Percentiles rank a stretch among this genome's conserved stretches.
Evolutionary conservation across 352 stramenopile species (phyloP).

Genomic region (Chrysophaeum taylorii): DNA sequence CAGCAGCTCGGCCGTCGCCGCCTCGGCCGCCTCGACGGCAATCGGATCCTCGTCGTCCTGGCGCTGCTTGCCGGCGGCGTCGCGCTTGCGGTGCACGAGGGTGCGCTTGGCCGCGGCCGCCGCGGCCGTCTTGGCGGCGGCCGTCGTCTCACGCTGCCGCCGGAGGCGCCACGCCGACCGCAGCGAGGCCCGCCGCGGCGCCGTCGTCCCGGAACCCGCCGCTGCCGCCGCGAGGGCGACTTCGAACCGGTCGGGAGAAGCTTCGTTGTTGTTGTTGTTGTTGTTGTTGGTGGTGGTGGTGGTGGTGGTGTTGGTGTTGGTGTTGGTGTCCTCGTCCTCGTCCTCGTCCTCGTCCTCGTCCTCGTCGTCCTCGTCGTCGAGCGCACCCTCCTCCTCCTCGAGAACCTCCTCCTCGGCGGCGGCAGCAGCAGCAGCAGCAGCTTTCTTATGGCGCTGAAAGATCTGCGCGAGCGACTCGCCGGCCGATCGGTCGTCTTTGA

Average conservation of each 20-base stretch:
- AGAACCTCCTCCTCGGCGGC: not conserved
- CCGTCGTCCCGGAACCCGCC: no score
- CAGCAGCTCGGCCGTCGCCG: not conserved
- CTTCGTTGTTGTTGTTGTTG: no score
- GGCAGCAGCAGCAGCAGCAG: not conserved
- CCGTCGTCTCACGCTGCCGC: not conserved
- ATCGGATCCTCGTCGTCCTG: not conserved
- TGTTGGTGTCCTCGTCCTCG: no score
- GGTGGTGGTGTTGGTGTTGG: no score
- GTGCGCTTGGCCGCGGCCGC: not conserved
- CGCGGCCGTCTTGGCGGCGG: not conserved
- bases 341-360: no score
- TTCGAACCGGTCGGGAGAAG: not conserved
- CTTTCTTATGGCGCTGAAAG: not conserved
- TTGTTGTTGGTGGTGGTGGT: no score
- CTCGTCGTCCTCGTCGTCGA: no score
- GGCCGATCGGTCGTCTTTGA: no score
- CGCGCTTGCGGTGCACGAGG: no score
- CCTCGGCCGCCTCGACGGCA: not conserved
- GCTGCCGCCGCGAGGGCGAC: not conserved
- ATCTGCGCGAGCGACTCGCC: constrained; percentile 1
- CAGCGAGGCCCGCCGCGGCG: not conserved
- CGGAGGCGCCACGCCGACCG: not conserved
- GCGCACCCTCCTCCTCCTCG: not conserved
- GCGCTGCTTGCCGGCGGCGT: no score